Base-by-base conservation (phyloP, 2,329 filamentous ascomycete species). In the Tolypocladium album region DNA sequence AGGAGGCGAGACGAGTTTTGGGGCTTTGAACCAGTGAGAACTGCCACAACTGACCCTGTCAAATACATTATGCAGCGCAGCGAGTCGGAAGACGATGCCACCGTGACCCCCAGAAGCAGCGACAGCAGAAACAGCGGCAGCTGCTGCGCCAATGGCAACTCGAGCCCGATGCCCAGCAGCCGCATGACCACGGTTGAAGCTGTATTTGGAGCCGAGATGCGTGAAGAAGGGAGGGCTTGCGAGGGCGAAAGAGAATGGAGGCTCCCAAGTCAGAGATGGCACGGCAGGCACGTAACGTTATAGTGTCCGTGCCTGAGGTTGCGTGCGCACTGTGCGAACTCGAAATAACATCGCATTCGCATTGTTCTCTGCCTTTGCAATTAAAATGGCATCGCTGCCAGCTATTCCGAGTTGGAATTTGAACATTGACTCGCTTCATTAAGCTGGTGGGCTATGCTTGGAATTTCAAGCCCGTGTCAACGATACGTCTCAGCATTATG, bases 41-140 rank as follows among this genome's bases (percentile, higher is more conserved):
- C 4, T 2, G 4, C 45, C 11, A 31, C 20, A 63, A 65, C 69
- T 64, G 63, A 79, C 79, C 80, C 79, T 1, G 79, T 81, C 55
- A 81, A 70, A 64, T 82, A 82, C 76, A 81, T 78, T 60, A 80
- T 65, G 55, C 72, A 77, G 52, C 71, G 67, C 22, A 67, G 60
- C 50, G 65, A 53, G 47, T 64, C 60, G 24, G 58, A 47, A 27
- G 53, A 22, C 4, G 39, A 57, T 15, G 59, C 55, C 27, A 47
- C 27, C n/a, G 38, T 40, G 11, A 7, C 38, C 15, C 24, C 43
- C 6, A 47, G 39, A 7, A 57, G 38, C 15, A 58, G 31, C 31
- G 15, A 34, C 22, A 52, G 36, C 13, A 56, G 55, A 11, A 52
- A 34, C 8, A 56, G 55, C 27, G 27, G 27, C 38, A 39, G 22